Percentiles rank a stretch among this genome's conserved stretches.
Conservation (phyloP, 2,329 filamentous ascomycete genomes). For the Neocucurbitaria cava region DNA sequence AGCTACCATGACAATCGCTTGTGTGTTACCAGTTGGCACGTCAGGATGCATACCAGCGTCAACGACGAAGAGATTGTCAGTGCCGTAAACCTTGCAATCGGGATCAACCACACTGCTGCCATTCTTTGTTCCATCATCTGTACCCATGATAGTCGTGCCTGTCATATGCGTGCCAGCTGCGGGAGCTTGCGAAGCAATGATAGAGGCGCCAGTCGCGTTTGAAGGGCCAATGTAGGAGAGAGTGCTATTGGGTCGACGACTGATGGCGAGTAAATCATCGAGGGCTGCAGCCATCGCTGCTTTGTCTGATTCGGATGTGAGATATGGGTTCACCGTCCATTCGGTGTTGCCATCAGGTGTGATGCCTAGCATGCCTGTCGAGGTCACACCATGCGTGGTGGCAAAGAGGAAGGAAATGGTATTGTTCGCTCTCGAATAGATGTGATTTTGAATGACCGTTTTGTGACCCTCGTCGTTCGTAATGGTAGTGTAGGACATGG, state of each 20-base stretch:
- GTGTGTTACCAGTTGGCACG: slow-evolving; percentile 70
- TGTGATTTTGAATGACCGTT: slow-evolving; percentile 49
- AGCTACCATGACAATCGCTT: slow-evolving; percentile 66
- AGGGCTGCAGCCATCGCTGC: slow-evolving; percentile 49
- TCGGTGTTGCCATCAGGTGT: slow-evolving; percentile 40
- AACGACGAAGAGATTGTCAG: slow-evolving; percentile 53
- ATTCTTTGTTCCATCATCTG: slow-evolving; percentile 59
- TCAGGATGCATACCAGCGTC: slow-evolving; percentile 74
- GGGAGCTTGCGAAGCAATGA: slow-evolving; percentile 33
- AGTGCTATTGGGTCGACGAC: slow-evolving; percentile 16
- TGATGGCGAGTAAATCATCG: slow-evolving; percentile 48
- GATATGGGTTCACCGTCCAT: slow-evolving; percentile 55
- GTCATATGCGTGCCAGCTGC: slow-evolving; percentile 45
- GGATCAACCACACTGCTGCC: slow-evolving; percentile 68
- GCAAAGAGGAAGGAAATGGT: slow-evolving; percentile 22
- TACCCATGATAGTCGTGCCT: slow-evolving; percentile 57
- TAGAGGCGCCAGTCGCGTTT: slow-evolving; percentile 51
- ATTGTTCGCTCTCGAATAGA: slow-evolving; percentile 36
- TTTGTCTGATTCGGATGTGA: slow-evolving; percentile 53
- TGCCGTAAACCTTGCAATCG: slow-evolving; percentile 66
- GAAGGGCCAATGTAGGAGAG: slow-evolving; percentile 18
- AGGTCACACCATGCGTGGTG: slow-evolving; percentile 28
- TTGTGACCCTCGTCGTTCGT: slow-evolving; percentile 43
- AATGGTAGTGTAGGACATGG: slow-evolving; percentile 53
- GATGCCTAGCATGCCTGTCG: slow-evolving; percentile 26